phyloP scores from a whole-genome alignment of 495 filamentous ascomycete species.

The Penicillium argentinense region DNA sequence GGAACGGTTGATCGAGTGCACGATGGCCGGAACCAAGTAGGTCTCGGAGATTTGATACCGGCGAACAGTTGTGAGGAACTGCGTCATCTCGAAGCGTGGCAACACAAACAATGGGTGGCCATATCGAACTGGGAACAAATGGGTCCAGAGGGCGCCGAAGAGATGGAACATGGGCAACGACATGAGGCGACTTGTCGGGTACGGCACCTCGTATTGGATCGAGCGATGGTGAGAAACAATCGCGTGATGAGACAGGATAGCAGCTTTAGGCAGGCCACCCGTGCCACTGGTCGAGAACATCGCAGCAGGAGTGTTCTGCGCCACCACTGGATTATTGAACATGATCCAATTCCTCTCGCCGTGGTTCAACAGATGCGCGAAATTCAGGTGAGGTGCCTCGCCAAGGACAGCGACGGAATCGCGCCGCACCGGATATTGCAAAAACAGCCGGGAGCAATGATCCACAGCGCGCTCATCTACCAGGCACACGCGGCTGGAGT shows the following conservation, averaged over 20 bases:
- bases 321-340: constrained; percentile 45
- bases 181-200: constrained; percentile 50
- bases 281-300: constrained; percentile 58
- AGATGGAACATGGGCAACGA: constrained; percentile 68
- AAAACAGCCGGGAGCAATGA: constrained; percentile 33
- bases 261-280: constrained; percentile 59
- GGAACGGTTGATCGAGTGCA: constrained; percentile 50
- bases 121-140: constrained; percentile 54
- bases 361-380: constrained; percentile 44
- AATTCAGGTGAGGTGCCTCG: constrained; percentile 26
- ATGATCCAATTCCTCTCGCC: constrained; percentile 55
- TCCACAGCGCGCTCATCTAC: constrained; percentile 44
- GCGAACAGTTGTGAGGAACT: constrained; percentile 54
- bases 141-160: constrained; percentile 53
- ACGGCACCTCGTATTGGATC: constrained; percentile 48
- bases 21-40: constrained; percentile 61
- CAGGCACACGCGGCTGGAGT: constrained; percentile 48
- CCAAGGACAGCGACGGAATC: constrained; percentile 20
- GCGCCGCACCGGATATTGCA: constrained; percentile 23
- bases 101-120: constrained; percentile 59
- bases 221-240: constrained; percentile 54
- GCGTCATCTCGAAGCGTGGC: constrained; percentile 56
- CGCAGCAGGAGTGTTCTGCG: constrained; percentile 50
- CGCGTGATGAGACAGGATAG: constrained; percentile 51
- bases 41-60: constrained; percentile 61